A percentile compares a stretch with the other conserved stretches of the same genome.
These are phyloP conservation scores for Blastomyces parvus DNA, from an alignment of 2,329 filamentous ascomycete genomes.

Conservation along the genomic window DNA sequence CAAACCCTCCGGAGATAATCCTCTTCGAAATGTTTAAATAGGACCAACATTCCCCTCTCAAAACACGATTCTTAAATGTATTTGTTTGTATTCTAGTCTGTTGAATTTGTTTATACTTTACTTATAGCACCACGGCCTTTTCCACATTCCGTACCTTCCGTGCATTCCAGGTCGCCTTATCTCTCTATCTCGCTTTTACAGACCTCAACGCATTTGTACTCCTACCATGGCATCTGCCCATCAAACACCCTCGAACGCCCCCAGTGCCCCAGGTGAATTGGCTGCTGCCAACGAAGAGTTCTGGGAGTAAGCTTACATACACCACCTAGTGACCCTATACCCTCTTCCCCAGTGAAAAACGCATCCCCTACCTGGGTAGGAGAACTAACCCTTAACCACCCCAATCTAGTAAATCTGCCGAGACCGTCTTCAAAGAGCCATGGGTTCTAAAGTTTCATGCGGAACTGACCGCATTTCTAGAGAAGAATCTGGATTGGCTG, in stretches of 20 bases:
- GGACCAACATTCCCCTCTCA: not conserved
- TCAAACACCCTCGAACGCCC: not conserved
- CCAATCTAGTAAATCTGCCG: conserved; percentile 4
- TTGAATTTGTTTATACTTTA: not conserved
- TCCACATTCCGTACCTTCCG: too few species aligned
- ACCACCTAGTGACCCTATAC: not conserved
- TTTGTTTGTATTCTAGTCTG: not conserved
- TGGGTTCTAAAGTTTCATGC: conserved; percentile 12
- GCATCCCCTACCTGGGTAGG: not conserved
- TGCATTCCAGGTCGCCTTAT: not conserved
- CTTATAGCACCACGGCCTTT: not conserved
- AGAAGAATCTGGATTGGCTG: conserved; percentile 15
- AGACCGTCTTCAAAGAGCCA: conserved; percentile 11
- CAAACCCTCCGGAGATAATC: not conserved
- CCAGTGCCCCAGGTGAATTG: not conserved
- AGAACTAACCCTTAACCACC: not conserved
- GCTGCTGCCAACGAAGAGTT: conserved; percentile 14
- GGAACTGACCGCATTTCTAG: conserved; percentile 10
- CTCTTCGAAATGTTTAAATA: not conserved
- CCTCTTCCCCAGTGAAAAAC: not conserved
- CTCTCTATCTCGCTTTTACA: not conserved
- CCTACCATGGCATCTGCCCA: not conserved
- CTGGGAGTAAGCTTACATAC: conserved; percentile 12
- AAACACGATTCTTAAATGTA: not conserved
- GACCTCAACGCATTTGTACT: not conserved